A percentile compares a stretch with the other conserved stretches of the same genome.
These are phyloP conservation scores for Capsicum rhomboideum DNA, from an alignment of 257 asterid genomes.

Conservation along the genomic window DNA sequence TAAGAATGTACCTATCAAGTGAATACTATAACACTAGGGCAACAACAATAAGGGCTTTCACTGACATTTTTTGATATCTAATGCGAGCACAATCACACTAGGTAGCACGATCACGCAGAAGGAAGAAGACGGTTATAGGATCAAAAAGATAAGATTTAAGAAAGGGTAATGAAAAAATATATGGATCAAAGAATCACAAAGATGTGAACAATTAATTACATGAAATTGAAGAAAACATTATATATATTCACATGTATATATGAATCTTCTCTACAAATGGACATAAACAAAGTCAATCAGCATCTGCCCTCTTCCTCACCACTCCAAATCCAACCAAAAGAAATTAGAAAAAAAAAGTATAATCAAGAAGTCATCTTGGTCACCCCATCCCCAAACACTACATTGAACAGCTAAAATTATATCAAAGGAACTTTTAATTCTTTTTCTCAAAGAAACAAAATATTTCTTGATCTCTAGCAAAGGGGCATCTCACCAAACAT, in stretches of 20 bases:
- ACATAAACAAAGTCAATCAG: not conserved
- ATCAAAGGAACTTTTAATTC: not conserved
- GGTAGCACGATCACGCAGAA: no score
- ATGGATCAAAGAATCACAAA: not conserved
- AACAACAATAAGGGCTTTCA: not conserved
- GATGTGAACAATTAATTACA: not conserved
- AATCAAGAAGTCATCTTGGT: not conserved
- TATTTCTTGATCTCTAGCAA: constrained; percentile 12
- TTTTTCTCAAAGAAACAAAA: not conserved
- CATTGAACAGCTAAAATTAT: not conserved
- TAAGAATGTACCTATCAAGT: no score
- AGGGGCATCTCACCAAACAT: constrained; percentile 43
- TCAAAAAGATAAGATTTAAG: not conserved
- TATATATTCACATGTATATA: not conserved
- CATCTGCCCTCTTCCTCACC: not conserved
- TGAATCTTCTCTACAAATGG: constrained; percentile 1
- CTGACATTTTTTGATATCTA: no score
- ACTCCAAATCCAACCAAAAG: not conserved
- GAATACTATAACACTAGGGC: not conserved
- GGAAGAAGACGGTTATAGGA: no score
- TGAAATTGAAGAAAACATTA: not conserved
- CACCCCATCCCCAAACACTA: not conserved
- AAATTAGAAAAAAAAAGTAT: not conserved
- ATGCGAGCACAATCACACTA: no score
- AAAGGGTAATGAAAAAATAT: not conserved